Base-by-base conservation (phyloP, 441 rosid species). In the Bocquillonia castaneifolia region DNA sequence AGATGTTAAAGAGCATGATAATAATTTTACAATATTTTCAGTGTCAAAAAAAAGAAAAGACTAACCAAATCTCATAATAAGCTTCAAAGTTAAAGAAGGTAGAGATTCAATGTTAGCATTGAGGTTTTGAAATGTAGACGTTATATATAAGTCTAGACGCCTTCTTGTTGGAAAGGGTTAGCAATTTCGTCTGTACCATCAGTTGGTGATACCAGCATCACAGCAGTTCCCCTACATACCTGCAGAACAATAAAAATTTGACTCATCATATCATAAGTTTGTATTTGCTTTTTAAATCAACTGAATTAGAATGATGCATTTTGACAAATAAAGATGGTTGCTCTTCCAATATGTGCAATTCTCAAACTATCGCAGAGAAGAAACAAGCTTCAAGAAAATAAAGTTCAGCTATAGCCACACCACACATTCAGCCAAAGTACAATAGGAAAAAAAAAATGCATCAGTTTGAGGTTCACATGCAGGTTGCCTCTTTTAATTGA, bases 101-200 rank as follows among this genome's bases (percentile, higher is more conserved):
- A 66, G 18, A 57, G 54, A 47, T 64, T 36, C 50, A 60, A 61
- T 25, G 52, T 67, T 70, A 10, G 75, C 14, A 34, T n/a, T n/a
- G n/a, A n/a, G n/a, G 72, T 42, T 59, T 45, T 39, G 31, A 39
- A 6, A 64, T 44, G 8, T 45, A 62, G 14, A 15, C 17, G 20
- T 58, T 66, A 40, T 42, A 62, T n/a, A n/a, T 22, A 48, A 3
- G 5, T 5, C 68, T 86, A 90, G 63, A 93, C 84, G 10, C 97
- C 97, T 60, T 91, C 98, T 23, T 92, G 85, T 72, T 89, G 96
- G 74, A 93, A 93, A 18, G 99, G 97, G 80, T 93, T 93, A 57
- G 99, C 95, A 17, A 93, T 93, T 81, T 93, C 99, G 44, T 93
- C 97, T 0, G 97, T 91, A 23, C 96, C 98, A 73, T 93, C 98